Evolutionary conservation across 768 basidiomycete species (phyloP), one percentile per base, ranked within the genome.

Genomic region (Lactarius pseudohatsudake): DNA sequence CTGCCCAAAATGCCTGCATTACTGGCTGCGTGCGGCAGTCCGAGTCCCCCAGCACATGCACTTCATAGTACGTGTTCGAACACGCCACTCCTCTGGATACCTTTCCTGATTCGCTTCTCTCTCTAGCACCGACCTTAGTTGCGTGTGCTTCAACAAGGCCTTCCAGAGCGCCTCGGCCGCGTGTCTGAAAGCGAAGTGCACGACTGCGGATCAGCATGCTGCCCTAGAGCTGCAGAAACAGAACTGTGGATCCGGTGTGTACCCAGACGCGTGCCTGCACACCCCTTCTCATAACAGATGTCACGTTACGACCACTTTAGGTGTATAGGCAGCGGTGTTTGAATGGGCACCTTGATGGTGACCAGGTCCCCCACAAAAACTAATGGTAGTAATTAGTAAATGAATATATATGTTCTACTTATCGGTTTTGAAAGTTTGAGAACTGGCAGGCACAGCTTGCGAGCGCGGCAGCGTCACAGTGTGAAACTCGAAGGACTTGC

Each of bases 131-230:
- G 72, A 84, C 71, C 0, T 79, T 15, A 0, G 60, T 0, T 84
- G 82, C 57, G 69, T 79, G 20, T 84, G 82, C 72, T 70, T 77
- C 3, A 79, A 74, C 60, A 22, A 56, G 0, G 54, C 63, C 0
- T 82, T 80, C 78, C 81, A 82, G 64, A 2, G 0, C 2, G 70
- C 72, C 6, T 76, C 78, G 4, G 6, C 0, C 0, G 1, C 41
- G 8, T 84, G 82, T 69, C 73, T 84, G 28, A 2, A 45, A 36
- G 30, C 66, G 2, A 76, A 71, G 41, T 84, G 82, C 67, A 71
- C 79, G 0, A 0, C 73, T 0, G 41, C 59, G 0, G 82, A 82
- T 9, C 0, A 69, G 1, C 2, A 60, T 0, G 26, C 73, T 0
- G 82, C 80, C 0, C 0, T n/a, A 5, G 58, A 60, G 10, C 73